These are phyloP conservation scores for Rhinocladiella similis DNA, from an alignment of 2,329 filamentous ascomycete species.

Conservation along the genomic window DNA sequence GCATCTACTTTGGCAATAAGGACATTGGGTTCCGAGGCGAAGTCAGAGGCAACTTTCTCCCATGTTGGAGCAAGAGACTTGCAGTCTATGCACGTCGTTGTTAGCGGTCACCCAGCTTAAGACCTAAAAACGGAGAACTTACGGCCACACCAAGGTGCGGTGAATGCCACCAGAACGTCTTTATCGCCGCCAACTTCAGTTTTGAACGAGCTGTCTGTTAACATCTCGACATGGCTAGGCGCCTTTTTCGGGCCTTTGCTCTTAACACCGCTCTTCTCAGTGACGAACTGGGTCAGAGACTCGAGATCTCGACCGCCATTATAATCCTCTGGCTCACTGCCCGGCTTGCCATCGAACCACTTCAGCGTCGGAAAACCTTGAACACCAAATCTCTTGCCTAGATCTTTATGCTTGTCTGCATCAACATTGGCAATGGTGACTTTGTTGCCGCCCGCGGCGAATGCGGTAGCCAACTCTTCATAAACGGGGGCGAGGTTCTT, in stretches of 20 bases:
- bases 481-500: conserved; percentile 94
- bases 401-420: conserved; percentile 79
- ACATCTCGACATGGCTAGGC: conserved; percentile 73
- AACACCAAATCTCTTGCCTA: conserved; percentile 84
- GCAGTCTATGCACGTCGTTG: conserved; percentile 68
- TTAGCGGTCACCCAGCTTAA: no score
- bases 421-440: conserved; percentile 95
- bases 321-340: conserved; percentile 80
- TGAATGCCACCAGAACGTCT: conserved; percentile 93
- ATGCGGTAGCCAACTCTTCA: conserved; percentile 79
- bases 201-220: conserved; percentile 79
- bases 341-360: conserved; percentile 90
- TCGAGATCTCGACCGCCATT: conserved; percentile 84
- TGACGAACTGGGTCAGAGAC: conserved; percentile 75
- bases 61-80: conserved; percentile 88
- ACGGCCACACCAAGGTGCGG: conserved; percentile 98
- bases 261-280: conserved; percentile 83
- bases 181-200: conserved; percentile 78
- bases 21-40: conserved; percentile 73
- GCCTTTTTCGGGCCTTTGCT: conserved; percentile 70
- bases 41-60: conserved; percentile 84
- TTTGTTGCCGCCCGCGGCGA: conserved; percentile 71
- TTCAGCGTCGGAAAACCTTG: conserved; percentile 97
- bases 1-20: conserved; percentile 94
- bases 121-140: conserved; percentile 49